These are phyloP conservation scores for Boletus edulis DNA, from an alignment of 768 basidiomycete species.

Conservation along the genomic window DNA sequence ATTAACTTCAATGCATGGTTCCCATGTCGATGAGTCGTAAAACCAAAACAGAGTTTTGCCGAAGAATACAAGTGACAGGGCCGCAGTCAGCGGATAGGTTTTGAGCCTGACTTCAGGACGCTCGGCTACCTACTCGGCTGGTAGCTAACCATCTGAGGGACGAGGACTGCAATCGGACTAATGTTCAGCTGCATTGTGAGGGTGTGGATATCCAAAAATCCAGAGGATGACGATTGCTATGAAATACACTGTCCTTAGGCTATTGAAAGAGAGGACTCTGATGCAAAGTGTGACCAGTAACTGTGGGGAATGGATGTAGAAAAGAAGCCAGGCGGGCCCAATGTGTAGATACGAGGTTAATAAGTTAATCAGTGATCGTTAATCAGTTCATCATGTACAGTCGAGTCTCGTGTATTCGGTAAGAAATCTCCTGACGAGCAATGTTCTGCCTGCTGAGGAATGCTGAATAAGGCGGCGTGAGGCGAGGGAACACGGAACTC, in stretches of 20 bases:
- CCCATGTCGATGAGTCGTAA: no score
- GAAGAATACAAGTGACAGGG: no score
- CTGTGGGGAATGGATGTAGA: not conserved
- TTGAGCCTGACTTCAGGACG: no score
- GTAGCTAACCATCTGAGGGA: no score
- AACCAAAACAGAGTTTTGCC: no score
- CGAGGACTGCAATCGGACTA: not conserved
- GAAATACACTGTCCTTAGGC: not conserved
- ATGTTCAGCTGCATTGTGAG: not conserved
- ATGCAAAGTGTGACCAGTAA: not conserved
- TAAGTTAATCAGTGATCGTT: constrained; percentile 9
- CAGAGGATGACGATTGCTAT: not conserved
- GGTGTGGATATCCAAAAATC: not conserved
- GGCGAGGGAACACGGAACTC: not conserved
- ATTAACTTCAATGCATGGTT: constrained; percentile 7
- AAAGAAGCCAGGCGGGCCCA: not conserved
- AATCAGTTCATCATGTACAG: not conserved
- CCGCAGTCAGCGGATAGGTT: no score
- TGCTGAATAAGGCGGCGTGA: not conserved
- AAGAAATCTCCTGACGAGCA: constrained; percentile 1
- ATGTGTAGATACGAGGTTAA: not conserved
- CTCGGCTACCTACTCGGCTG: no score
- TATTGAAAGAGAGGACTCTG: not conserved
- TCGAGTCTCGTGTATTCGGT: constrained; percentile 1
- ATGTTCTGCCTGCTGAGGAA: constrained; percentile 5